phyloP scores from a whole-genome alignment of 495 filamentous ascomycete species.

The Letharia lupina region DNA sequence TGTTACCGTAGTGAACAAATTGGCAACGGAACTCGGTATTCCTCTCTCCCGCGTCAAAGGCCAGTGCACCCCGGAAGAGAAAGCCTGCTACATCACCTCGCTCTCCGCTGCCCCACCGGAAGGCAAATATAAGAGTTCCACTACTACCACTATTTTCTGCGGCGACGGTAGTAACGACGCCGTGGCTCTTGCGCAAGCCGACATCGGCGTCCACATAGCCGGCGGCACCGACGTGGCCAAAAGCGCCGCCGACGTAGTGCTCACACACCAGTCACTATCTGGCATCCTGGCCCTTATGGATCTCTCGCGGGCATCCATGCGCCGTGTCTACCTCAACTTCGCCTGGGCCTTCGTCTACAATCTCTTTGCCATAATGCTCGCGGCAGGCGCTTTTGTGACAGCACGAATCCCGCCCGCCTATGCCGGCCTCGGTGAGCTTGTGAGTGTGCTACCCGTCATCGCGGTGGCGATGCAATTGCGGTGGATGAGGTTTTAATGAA shows the following conservation, averaged over 20 bases:
- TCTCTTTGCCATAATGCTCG: constrained; percentile 60
- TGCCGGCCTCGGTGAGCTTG: constrained; percentile 67
- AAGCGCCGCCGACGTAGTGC: constrained; percentile 60
- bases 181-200: constrained; percentile 58
- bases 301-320: constrained; percentile 43
- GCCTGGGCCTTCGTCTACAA: constrained; percentile 69
- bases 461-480: constrained; percentile 37
- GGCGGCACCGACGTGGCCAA: constrained; percentile 55
- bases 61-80: constrained; percentile 51
- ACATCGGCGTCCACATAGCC: constrained; percentile 62
- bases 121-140: neutral
- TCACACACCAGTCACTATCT: constrained; percentile 43
- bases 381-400: constrained; percentile 57
- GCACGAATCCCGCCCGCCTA: constrained; percentile 61
- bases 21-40: constrained; percentile 50
- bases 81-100: constrained; percentile 49
- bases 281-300: constrained; percentile 53
- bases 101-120: constrained; percentile 15
- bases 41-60: constrained; percentile 38
- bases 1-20: constrained; percentile 43
- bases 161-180: constrained; percentile 82
- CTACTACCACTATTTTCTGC: constrained; percentile 51
- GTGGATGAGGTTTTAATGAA: neutral
- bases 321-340: constrained; percentile 62
- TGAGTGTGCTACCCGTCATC: constrained; percentile 70